Evolutionary conservation across 495 filamentous ascomycete species (phyloP), one percentile per base, ranked within the genome.

Genomic region (Tuber melanosporum): DNA sequence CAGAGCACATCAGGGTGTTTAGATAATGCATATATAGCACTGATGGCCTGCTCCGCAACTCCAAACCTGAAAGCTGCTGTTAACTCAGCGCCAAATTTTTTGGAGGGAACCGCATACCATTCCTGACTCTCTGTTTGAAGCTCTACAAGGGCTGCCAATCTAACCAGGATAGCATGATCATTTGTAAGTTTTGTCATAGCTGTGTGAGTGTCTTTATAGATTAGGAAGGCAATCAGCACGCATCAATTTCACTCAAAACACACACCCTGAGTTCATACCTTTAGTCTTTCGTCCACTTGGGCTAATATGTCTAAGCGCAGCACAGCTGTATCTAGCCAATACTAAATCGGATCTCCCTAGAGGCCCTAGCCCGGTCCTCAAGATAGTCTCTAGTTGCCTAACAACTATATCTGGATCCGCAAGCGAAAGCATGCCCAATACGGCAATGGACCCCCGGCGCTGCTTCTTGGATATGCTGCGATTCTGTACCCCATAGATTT

Each of bases 41-140:
- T 91, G 81, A 98, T 93, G 26, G 95, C 94, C 84, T 99, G 96
- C 82, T 99, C 95, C 22, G 96, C 94, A n/a, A 98, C 92, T 12
- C 96, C 94, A 80, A 88, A 90, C 84, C 84, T 85, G 76, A 26
- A 20, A 70, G 26, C 46, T 36, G 1, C 73, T 22, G 39, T 79
- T 46, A 71, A 43, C 66, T 71, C 12, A 69, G 7, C 14, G 5
- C 14, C 39, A 43, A 39, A 72, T 15, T 62, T 22, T 43, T 5
- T 43, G 43, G 42, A 43, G 22, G 3, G 20, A 12, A 52, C 22
- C 19, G 73, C 84, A 75, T 91, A 94, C 95, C 95, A 99, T 83
- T 99, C 95, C 83, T 96, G 95, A 84, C 91, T 95, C 69, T 97
- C 91, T 0, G 93, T 93, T 22, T 90, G 87, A 15, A 97, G 88